phyloP scores from a whole-genome alignment of 1,284 basidiomycete species.

The Cystobasidiaceae sp. region DNA sequence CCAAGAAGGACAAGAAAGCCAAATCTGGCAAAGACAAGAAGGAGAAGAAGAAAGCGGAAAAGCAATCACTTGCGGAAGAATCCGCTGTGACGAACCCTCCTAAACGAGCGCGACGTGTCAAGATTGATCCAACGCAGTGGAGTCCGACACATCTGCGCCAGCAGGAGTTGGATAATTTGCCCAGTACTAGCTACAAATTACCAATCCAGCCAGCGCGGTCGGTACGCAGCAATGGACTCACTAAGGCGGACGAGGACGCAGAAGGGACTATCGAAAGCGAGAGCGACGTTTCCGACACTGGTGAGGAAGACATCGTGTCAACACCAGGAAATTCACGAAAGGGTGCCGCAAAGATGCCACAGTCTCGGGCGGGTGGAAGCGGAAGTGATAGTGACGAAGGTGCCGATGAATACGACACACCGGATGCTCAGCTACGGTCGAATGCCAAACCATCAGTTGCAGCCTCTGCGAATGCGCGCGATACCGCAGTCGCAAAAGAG shows the following conservation, averaged over 20 bases:
- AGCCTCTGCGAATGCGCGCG: not conserved
- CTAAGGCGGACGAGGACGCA: no score
- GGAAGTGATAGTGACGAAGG: not conserved
- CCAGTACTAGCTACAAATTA: not conserved
- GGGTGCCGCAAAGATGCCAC: not conserved
- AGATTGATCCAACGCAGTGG: constrained; percentile 28
- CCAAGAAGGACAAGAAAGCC: constrained; percentile 9
- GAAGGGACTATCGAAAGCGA: no score
- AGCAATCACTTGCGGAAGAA: not conserved
- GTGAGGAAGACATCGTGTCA: not conserved
- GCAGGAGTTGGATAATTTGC: not conserved
- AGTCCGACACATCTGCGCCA: constrained; percentile 8
- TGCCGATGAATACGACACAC: not conserved
- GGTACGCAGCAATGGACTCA: not conserved
- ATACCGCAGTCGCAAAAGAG: not conserved
- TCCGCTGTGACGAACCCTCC: constrained; percentile 6
- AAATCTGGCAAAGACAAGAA: not conserved
- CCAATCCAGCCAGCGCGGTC: not conserved
- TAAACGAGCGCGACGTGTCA: constrained; percentile 13
- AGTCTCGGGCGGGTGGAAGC: not conserved
- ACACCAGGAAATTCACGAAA: not conserved
- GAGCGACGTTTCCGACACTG: not conserved
- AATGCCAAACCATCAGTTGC: not conserved
- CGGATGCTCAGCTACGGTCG: not conserved
- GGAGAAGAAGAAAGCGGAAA: not conserved